Evolutionary conservation across 352 stramenopile genomes (phyloP), one percentile per base, ranked within the genome.

Genomic region (Phytophthora citrophthora): DNA sequence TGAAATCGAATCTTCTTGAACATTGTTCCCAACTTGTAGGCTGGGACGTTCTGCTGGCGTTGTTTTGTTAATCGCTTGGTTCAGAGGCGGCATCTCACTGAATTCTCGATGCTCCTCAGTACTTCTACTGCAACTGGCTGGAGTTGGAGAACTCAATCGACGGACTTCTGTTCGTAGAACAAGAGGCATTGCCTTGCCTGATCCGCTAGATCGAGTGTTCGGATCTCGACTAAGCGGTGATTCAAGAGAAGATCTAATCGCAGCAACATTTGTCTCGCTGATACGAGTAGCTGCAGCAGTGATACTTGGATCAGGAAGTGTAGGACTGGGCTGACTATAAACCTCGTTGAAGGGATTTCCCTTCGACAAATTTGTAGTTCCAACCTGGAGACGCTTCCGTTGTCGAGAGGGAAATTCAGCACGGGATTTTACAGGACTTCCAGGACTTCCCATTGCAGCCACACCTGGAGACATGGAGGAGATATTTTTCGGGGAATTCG

Each of bases 371-470:
- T 94, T 94, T 0, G 83, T 94, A 5, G 72, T 61, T 4, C 86
- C 86, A n/a, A 94, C 81, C 54, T 91, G 86, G n/a, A 93, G 43
- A 7, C 86, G 72, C 50, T 89, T 89, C 56, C 79, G 72, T 43
- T 88, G 74, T 13, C 77, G 79, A 18, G 69, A 69, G 43, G 79
- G 81, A 47, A 88, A 66, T 23, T 90, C 76, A 12, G 69, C 46
- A 32, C 83, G 71, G 31, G 77, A 86, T 23, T 80, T 47, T 34
- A 27, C 63, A 12, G 16, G 34, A 12, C 51, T 72, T 20, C 15
- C 46, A 52, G 16, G 6, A 38, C 54, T 44, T 47, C 61, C 61
- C 49, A 74, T 58, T 5, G 54, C 54, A n/a, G 44, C 54, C n/a
- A 31, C 49, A 46, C 61, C 61, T 51, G 26, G 54, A 18, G 69